Conservation (phyloP, 306 rosid genomes). For the Prinsepia uniflora region DNA sequence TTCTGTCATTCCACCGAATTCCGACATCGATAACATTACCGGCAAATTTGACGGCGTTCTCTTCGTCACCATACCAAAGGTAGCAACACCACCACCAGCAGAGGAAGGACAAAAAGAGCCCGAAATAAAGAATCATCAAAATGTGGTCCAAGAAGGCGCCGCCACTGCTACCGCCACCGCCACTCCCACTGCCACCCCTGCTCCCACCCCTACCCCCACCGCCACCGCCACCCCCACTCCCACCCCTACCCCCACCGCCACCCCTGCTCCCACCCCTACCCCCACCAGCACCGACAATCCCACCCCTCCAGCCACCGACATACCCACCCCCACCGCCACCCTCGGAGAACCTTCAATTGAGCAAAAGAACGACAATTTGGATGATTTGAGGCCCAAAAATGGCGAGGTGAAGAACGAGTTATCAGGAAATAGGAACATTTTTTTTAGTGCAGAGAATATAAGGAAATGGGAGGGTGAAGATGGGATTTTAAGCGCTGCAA, state of each 20-base stretch:
- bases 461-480: conserved; percentile 45
- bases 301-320: too few species aligned
- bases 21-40: conserved; percentile 37
- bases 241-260: too few species aligned
- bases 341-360: neutral
- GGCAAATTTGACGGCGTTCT: conserved; percentile 63
- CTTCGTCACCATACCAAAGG: conserved; percentile 48
- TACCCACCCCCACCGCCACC: too few species aligned
- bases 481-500: conserved; percentile 25
- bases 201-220: too few species aligned
- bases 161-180: neutral
- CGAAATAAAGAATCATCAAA: conserved; percentile 4
- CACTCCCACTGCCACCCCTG: too few species aligned
- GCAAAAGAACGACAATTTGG: neutral
- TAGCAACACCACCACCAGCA: conserved; percentile 4
- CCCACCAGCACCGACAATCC: neutral
- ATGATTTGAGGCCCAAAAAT: neutral
- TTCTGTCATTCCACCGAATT: conserved; percentile 37
- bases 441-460: conserved; percentile 26
- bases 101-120: conserved; percentile 26
- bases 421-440: neutral
- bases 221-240: neutral
- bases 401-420: conserved; percentile 8
- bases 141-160: neutral
- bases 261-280: neutral